Base-by-base conservation (phyloP, 2,329 filamentous ascomycete genomes). In the Fusarium acutatum region DNA sequence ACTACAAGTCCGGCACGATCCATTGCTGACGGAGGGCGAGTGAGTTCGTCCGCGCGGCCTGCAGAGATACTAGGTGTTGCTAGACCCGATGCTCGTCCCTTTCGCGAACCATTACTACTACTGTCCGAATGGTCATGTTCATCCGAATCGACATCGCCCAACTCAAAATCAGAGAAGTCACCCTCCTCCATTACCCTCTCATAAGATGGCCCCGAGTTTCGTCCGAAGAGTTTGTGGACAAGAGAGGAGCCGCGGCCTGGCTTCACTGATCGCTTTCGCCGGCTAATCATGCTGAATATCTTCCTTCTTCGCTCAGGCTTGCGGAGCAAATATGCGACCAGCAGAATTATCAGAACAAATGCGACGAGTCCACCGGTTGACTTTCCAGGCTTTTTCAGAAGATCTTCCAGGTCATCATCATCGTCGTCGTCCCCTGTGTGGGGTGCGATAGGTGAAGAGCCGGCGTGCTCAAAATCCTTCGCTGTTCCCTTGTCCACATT, bases 141-240 rank as follows among this genome's bases (percentile, higher is more conserved):
- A 59, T 90, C 88, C 3, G 90, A 91, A 35, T 91, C 89, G 14
- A 90, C 83, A 22, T 90, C 90, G 34, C 88, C 90, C 5, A 98
- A 88, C 80, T 98, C 95, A 79, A 97, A 96, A 46, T 94, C 92
- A 61, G 89, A 84, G 17, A 84, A 83, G n/a, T 90, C 89, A 18
- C 93, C 95, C 75, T 95, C 93, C 82, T 98, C 95, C 58, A 97
- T 84, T 7, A 98, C 92, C 35, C 94, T 91, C 79, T 98, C 95
- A 79, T 98, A 98, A 17, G 72, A 57, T 6, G 88, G 85, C 13
- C 85, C 79, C 2, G 84, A 82, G 56, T 81, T 83, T 10, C 89
- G 87, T 20, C 88, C 88, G 70, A 97, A 93, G 9, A 96, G 82
- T 79, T 93, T 94, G 71, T 87, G 87, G 13, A 87, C 87, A 76